Evolutionary conservation across 345 rosid genomes (phyloP).

Genomic region (Geranium rotundifolium): DNA sequence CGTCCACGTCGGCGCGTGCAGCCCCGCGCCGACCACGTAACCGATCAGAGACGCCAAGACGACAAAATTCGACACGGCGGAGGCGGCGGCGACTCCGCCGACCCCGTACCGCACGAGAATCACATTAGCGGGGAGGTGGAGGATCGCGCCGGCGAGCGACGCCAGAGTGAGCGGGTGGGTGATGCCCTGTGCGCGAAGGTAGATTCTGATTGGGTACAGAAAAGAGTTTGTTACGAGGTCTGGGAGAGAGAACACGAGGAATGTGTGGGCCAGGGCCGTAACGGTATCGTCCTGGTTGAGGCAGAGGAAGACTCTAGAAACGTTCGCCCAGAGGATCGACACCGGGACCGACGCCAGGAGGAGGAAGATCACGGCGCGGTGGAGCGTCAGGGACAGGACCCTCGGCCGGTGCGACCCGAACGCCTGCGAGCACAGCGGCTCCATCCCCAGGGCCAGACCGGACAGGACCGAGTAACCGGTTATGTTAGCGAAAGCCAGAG

Average conservation of each 20-base stretch:
- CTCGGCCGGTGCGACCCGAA: constrained; percentile 80
- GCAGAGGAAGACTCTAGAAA: constrained; percentile 44
- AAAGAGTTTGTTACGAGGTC: constrained; percentile 77
- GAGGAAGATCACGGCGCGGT: constrained; percentile 68
- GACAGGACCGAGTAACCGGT: constrained; percentile 94
- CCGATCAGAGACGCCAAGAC: constrained; percentile 39
- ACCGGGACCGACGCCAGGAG: constrained; percentile 59
- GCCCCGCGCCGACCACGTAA: constrained; percentile 35
- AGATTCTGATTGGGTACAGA: constrained; percentile 87
- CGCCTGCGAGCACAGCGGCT: constrained; percentile 90
- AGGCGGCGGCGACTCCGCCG: constrained; percentile 67
- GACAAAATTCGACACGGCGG: constrained; percentile 50
- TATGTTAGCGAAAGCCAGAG: constrained; percentile 91
- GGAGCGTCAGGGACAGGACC: constrained; percentile 73
- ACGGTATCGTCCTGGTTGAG: constrained; percentile 67
- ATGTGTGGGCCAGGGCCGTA: constrained; percentile 51
- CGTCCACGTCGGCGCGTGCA: constrained; percentile 63
- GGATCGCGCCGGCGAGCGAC: constrained; percentile 51
- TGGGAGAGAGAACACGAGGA: constrained; percentile 64
- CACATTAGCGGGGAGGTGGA: constrained; percentile 57
- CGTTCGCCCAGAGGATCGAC: constrained; percentile 61
- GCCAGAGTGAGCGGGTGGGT: constrained; percentile 75
- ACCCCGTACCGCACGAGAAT: constrained; percentile 53
- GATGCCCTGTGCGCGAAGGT: constrained; percentile 95
- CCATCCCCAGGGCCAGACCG: constrained; percentile 93